Evolutionary conservation across 2,329 filamentous ascomycete species (phyloP).

Genomic region (Claviceps quebecensis): DNA sequence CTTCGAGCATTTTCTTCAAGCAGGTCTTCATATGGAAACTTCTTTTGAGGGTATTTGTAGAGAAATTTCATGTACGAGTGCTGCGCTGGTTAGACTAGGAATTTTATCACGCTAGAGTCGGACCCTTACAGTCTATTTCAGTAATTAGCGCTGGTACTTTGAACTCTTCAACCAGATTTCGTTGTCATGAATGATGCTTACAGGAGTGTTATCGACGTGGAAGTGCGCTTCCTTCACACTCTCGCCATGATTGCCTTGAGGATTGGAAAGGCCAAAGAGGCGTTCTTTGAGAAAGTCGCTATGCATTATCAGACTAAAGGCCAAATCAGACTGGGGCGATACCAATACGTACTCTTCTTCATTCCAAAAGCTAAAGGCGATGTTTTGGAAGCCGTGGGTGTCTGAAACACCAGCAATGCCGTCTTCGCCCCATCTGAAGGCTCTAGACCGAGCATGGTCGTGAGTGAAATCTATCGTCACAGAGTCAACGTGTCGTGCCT

Average conservation of each 20-base stretch:
- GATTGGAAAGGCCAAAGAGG: slow-evolving; percentile 87
- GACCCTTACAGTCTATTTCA: slow-evolving; percentile 29
- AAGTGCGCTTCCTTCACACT: slow-evolving; percentile 96
- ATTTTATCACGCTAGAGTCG: neutral
- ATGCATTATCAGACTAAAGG: neutral
- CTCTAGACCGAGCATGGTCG: slow-evolving; percentile 75
- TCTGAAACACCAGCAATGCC: slow-evolving; percentile 91
- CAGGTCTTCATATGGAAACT: slow-evolving; percentile 85
- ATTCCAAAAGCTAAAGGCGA: slow-evolving; percentile 96
- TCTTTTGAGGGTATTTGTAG: slow-evolving; percentile 89
- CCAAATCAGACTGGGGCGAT: no score
- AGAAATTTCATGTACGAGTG: slow-evolving; percentile 99
- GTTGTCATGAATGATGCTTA: slow-evolving; percentile 17
- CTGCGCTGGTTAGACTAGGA: slow-evolving; percentile 26
- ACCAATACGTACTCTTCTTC: slow-evolving; percentile 61
- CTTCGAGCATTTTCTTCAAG: slow-evolving; percentile 71
- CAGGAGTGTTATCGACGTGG: slow-evolving; percentile 85
- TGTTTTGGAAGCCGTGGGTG: slow-evolving; percentile 79
- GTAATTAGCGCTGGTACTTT: slow-evolving; percentile 10
- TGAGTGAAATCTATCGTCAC: slow-evolving; percentile 66
- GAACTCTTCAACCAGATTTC: neutral
- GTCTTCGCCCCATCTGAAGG: slow-evolving; percentile 93
- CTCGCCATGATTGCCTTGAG: slow-evolving; percentile 93
- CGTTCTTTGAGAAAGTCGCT: slow-evolving; percentile 91
- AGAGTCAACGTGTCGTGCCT: neutral